These are phyloP conservation scores for Coemansia sp. DNA, from an alignment of 192 early-diverging fungal species.

Conservation along the genomic window DNA sequence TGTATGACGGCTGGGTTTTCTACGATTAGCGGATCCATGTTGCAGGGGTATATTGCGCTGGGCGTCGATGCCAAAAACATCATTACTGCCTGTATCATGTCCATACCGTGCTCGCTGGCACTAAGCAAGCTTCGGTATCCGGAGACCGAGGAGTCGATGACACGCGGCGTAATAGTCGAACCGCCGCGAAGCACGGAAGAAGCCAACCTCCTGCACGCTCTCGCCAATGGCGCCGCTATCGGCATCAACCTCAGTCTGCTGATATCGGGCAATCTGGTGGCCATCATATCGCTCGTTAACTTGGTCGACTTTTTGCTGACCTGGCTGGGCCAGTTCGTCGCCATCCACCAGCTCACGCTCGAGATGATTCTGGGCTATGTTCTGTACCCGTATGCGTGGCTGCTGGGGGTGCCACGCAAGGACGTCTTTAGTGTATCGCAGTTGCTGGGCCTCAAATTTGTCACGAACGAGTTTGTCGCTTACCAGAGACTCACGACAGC, in stretches of 20 bases:
- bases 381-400: constrained; percentile 73
- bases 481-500: constrained; percentile 53
- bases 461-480: constrained; percentile 89
- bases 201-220: constrained; percentile 75
- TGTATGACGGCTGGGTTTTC: constrained; percentile 89
- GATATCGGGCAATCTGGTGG: constrained; percentile 73
- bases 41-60: constrained; percentile 69
- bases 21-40: constrained; percentile 82
- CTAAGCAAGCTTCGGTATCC: constrained; percentile 85
- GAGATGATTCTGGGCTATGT: constrained; percentile 72
- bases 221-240: constrained; percentile 76
- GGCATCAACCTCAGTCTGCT: constrained; percentile 76
- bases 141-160: constrained; percentile 78
- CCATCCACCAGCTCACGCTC: constrained; percentile 60
- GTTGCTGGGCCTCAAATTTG: constrained; percentile 71
- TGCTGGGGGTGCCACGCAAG: constrained; percentile 62
- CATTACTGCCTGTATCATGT: constrained; percentile 88
- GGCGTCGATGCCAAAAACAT: constrained; percentile 65
- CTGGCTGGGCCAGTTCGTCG: constrained; percentile 67
- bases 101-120: constrained; percentile 78
- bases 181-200: constrained; percentile 62
- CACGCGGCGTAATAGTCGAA: constrained; percentile 62
- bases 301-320: constrained; percentile 68
- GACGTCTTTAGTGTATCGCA: constrained; percentile 61
- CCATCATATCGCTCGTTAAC: constrained; percentile 69